Evolutionary conservation across 1,139 yeast species (phyloP).

Genomic region (Saccharomyces hybrid): DNA sequence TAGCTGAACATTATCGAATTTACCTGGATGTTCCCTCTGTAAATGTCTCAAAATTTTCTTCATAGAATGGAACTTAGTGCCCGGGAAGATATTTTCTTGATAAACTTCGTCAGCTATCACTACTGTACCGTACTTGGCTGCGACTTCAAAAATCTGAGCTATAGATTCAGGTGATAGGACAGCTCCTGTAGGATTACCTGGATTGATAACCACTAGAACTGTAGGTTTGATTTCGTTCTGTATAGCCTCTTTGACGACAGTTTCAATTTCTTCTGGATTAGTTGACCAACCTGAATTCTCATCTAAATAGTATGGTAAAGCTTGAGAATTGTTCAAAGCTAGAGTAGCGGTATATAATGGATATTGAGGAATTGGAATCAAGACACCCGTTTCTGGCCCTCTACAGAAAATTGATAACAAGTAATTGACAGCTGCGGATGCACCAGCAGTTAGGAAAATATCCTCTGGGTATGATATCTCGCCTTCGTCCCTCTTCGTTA

Average conservation of each 20-base stretch:
- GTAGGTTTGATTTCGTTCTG: constrained; percentile 56
- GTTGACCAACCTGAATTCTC: constrained; percentile 82
- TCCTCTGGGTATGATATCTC: constrained; percentile 58
- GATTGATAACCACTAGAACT: constrained; percentile 87
- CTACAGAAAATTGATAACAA: constrained; percentile 62
- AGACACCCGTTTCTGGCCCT: constrained; percentile 66
- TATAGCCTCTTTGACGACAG: constrained; percentile 45
- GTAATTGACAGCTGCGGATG: constrained; percentile 81
- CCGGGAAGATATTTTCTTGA: constrained; percentile 79
- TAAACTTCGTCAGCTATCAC: constrained; percentile 97
- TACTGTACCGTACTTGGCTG: constrained; percentile 77
- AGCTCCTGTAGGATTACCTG: constrained; percentile 97
- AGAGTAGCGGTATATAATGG: constrained; percentile 92
- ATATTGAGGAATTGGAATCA: constrained; percentile 96
- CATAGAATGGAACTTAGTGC: constrained; percentile 51
- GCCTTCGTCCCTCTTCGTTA: constrained; percentile 60
- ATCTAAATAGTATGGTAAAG: constrained; percentile 81
- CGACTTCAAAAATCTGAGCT: constrained; percentile 61
- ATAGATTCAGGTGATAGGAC: constrained; percentile 61
- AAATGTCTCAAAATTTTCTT: constrained; percentile 61
- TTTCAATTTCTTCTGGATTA: constrained; percentile 57
- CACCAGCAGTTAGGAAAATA: constrained; percentile 85
- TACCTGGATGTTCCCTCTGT: constrained; percentile 44
- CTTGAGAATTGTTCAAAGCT: constrained; percentile 70
- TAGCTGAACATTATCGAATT: constrained; percentile 68